These are phyloP conservation scores for Lepiota venenata DNA, from an alignment of 768 basidiomycete species.

Conservation along the genomic window DNA sequence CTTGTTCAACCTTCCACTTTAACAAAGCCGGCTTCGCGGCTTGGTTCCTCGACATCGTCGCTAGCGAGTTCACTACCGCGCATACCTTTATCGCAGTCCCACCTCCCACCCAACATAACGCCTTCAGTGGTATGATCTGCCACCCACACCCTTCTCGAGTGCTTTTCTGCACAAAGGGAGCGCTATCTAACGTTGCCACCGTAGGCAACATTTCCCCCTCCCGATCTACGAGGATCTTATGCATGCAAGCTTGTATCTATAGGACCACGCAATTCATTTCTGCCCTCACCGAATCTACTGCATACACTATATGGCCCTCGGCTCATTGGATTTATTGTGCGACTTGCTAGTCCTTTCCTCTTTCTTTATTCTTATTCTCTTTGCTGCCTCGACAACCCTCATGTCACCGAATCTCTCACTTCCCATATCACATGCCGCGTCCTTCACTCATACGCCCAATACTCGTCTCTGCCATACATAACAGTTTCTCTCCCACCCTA, in stretches of 20 bases:
- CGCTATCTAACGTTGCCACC: background rate
- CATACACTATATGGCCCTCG: background rate
- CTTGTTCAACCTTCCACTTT: background rate
- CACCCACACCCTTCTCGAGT: background rate
- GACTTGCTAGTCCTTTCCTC: background rate
- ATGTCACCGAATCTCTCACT: too few species aligned
- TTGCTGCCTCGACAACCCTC: too few species aligned
- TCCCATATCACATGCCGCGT: too few species aligned
- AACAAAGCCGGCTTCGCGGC: background rate
- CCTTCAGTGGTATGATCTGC: slow-evolving; percentile 22
- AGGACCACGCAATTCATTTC: background rate
- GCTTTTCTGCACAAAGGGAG: too few species aligned
- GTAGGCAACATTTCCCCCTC: background rate
- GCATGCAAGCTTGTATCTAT: background rate
- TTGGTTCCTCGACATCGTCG: background rate
- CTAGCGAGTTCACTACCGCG: slow-evolving; percentile 9
- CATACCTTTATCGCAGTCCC: slow-evolving; percentile 21
- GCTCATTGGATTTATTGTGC: too few species aligned
- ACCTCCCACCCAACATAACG: slow-evolving; percentile 17
- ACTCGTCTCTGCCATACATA: too few species aligned
- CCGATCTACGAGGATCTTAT: background rate
- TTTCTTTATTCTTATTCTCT: background rate
- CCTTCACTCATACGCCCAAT: too few species aligned
- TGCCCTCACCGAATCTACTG: background rate
- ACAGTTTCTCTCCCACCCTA: too few species aligned